Evolutionary conservation across 441 rosid species (phyloP), one percentile per base, ranked within the genome.

Genomic region (Raphanus hybrid): DNA sequence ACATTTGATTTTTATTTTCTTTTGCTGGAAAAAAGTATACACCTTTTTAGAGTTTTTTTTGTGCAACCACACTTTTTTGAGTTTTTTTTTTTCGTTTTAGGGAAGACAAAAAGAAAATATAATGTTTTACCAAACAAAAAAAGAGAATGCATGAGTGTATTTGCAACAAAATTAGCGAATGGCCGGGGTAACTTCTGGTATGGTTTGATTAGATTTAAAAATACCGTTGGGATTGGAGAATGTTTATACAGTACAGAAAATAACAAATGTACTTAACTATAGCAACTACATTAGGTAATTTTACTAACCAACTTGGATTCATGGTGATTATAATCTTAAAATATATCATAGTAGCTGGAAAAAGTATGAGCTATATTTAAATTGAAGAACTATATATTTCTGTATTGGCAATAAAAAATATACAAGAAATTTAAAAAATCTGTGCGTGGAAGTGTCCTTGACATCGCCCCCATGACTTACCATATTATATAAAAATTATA

Each of bases 381-480:
- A 71, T 32, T 32, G 60, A 52, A 73, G 12, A 50, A 16, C 7
- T 73, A 20, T 3, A 34, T 12, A 48, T 32, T 12, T 16, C 5
- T 43, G 16, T 27, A 10, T 11, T 64, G 69, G 5, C 43, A 29
- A 39, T 39, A 29, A 41, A 14, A 8, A 32, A 14, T 10, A 54
- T 5, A 39, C 10, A 39, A 39, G 8, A 8, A 8, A 3, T 29
- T 10, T 3, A 5, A 32, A 7, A 3, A 32, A 7, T 3, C 8
- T 32, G 26, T 34, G 26, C 12, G 45, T 62, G 12, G 23, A 63
- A 63, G 26, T 63, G 67, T 35, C 67, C 12, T 62, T 64, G 68
- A 37, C 32, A 18, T 35, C 14, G 4, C n/a, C 68, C 48, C 2
- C n/a, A 64, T 10, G 27, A 35, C 58, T 52, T 3, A 14, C 20